These are phyloP conservation scores for Trifolium dubium DNA, from an alignment of 306 rosid species.

Conservation along the genomic window DNA sequence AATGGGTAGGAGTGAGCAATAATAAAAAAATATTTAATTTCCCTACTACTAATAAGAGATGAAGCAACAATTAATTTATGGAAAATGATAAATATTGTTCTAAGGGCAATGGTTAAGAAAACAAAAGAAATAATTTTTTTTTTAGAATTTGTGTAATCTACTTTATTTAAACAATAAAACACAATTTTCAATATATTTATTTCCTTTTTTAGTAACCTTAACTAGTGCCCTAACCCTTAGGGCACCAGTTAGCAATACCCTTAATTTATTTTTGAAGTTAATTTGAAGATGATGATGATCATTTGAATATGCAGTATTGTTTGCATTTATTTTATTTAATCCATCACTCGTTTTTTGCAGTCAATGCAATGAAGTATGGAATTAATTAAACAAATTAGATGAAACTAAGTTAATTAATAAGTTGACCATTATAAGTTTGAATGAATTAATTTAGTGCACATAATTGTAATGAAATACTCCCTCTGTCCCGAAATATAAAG, in stretches of 20 bases:
- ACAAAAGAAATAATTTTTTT: too few species aligned
- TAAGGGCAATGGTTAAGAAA: too few species aligned
- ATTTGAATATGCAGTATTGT: neutral
- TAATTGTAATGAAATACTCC: slow-evolving; percentile 43
- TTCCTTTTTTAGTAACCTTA: too few species aligned
- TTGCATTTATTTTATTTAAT: too few species aligned
- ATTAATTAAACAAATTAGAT: slow-evolving; percentile 14
- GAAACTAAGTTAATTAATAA: neutral
- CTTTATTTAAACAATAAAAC: too few species aligned
- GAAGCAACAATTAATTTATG: neutral
- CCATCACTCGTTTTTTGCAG: neutral
- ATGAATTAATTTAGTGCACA: slow-evolving; percentile 9
- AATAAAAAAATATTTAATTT: neutral
- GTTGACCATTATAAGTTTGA: slow-evolving; percentile 39
- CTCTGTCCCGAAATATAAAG: too few species aligned
- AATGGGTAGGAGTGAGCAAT: neutral
- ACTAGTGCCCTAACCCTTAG: too few species aligned
- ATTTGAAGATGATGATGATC: slow-evolving; percentile 9
- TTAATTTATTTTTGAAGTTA: neutral
- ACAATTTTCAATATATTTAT: too few species aligned
- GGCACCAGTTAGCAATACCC: too few species aligned
- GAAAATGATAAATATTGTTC: too few species aligned
- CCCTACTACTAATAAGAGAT: neutral
- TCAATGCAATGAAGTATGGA: slow-evolving; percentile 2
- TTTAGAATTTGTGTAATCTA: too few species aligned